Percentiles rank a stretch among this genome's conserved stretches.
Conservation (phyloP, 176 grass and related monocot species). For the Oryza glaberrima region DNA sequence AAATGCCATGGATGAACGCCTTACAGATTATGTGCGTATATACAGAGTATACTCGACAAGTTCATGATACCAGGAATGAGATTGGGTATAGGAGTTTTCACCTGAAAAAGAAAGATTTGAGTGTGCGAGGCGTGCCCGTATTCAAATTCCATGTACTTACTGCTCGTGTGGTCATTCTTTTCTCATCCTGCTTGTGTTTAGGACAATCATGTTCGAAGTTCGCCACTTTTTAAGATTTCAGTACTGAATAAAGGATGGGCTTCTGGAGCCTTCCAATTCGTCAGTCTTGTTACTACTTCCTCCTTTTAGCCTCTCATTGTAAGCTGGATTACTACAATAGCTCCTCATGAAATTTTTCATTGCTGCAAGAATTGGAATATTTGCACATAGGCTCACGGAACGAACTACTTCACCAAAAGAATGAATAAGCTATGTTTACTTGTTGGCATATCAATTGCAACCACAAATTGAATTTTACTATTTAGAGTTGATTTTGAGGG, state of each 20-base stretch:
- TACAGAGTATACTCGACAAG: background rate
- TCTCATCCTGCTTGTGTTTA: background rate
- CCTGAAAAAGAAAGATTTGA: background rate
- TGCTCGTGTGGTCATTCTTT: background rate
- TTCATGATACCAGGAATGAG: background rate
- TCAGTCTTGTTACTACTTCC: background rate
- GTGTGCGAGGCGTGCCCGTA: background rate
- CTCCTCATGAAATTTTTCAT: background rate
- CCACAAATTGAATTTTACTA: no score
- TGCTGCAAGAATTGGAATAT: background rate
- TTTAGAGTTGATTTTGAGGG: no score
- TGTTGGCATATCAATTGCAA: no score
- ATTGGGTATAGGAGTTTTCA: background rate
- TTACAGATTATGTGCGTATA: background rate
- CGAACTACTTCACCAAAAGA: background rate
- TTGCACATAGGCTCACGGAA: no score
- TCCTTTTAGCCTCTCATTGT: background rate
- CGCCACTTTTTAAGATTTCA: background rate
- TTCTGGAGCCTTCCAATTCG: background rate
- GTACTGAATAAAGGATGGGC: background rate
- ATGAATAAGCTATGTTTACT: no score
- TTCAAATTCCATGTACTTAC: background rate
- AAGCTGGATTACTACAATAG: background rate
- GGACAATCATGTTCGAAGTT: background rate
- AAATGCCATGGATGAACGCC: constrained; percentile 29